Conservation (phyloP, 2,329 filamentous ascomycete genomes). For the Westerdykella ornata region DNA sequence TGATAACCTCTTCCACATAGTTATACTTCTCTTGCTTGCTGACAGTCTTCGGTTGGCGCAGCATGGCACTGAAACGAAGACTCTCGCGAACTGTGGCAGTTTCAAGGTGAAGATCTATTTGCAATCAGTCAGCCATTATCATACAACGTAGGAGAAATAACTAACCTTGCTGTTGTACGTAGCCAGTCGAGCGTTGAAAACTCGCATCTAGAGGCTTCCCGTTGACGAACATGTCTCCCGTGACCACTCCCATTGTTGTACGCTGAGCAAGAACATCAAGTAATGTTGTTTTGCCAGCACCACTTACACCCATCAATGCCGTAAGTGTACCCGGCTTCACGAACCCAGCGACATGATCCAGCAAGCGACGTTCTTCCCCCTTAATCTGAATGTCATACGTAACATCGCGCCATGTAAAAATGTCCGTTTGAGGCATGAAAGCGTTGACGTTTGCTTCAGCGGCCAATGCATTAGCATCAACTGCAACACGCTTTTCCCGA, state of each 20-base stretch:
- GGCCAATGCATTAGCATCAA: constrained; percentile 5
- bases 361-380: constrained; percentile 45
- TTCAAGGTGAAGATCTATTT: constrained; percentile 33
- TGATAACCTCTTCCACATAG: constrained; percentile 59
- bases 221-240: constrained; percentile 36
- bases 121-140: constrained; percentile 2
- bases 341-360: constrained; percentile 51
- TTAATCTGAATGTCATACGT: constrained; percentile 33
- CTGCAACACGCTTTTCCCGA: constrained; percentile 19
- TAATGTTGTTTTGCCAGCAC: constrained; percentile 36
- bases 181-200: constrained; percentile 37
- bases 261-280: constrained; percentile 34
- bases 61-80: constrained; percentile 31
- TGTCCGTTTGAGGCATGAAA: constrained; percentile 36
- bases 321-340: constrained; percentile 51
- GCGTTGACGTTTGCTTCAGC: constrained; percentile 34
- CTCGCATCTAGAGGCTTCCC: constrained; percentile 30
- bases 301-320: constrained; percentile 34
- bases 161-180: constrained; percentile 35
- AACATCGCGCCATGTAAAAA: constrained; percentile 37
- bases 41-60: constrained; percentile 48
- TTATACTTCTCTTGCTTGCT: constrained; percentile 53
- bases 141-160: background rate
- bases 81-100: constrained; percentile 36
- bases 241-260: constrained; percentile 34